A percentile compares a stretch with the other conserved stretches of the same genome.
Evolutionary conservation across 2,329 filamentous ascomycete genomes (phyloP).

Genomic region (Colletotrichum sublineola): DNA sequence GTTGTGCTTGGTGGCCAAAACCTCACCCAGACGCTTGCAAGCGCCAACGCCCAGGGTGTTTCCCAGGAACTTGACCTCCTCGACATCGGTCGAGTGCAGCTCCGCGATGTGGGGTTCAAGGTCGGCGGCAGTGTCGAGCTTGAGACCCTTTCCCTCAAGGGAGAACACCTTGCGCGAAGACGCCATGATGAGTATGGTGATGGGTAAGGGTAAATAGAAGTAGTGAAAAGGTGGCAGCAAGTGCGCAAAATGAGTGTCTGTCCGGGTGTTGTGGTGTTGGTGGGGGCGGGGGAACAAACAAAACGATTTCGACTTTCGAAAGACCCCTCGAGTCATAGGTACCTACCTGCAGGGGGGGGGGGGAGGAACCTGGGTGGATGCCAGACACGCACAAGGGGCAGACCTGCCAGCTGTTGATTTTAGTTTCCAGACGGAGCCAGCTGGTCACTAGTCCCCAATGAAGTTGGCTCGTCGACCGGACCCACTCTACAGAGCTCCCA

Average conservation of each 20-base stretch:
- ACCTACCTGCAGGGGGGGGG: slow-evolving; percentile 8
- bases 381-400: slow-evolving; percentile 1
- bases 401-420: not conserved
- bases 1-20: slow-evolving; percentile 86
- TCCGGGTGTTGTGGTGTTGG: slow-evolving; percentile 34
- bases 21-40: slow-evolving; percentile 85
- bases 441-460: not conserved
- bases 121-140: slow-evolving; percentile 90
- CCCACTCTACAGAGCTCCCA: slow-evolving; percentile 35
- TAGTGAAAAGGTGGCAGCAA: slow-evolving; percentile 25
- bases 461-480: slow-evolving; percentile 19
- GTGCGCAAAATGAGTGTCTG: slow-evolving; percentile 39
- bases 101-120: slow-evolving; percentile 85
- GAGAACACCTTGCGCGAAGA: slow-evolving; percentile 77
- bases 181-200: slow-evolving; percentile 33
- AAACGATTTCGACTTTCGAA: slow-evolving; percentile 30
- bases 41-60: slow-evolving; percentile 95
- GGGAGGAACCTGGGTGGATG: slow-evolving; percentile 31
- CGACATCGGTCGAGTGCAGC: slow-evolving; percentile 80
- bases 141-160: slow-evolving; percentile 90
- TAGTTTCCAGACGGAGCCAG: not conserved
- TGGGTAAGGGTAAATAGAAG: slow-evolving; percentile 8
- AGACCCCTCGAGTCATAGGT: slow-evolving; percentile 28
- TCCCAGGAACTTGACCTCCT: slow-evolving; percentile 87
- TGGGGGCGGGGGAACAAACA: slow-evolving; percentile 40